These are phyloP conservation scores for Eimeria zaria DNA, from an alignment of 169 alveolate genomes.

Conservation along the genomic window DNA sequence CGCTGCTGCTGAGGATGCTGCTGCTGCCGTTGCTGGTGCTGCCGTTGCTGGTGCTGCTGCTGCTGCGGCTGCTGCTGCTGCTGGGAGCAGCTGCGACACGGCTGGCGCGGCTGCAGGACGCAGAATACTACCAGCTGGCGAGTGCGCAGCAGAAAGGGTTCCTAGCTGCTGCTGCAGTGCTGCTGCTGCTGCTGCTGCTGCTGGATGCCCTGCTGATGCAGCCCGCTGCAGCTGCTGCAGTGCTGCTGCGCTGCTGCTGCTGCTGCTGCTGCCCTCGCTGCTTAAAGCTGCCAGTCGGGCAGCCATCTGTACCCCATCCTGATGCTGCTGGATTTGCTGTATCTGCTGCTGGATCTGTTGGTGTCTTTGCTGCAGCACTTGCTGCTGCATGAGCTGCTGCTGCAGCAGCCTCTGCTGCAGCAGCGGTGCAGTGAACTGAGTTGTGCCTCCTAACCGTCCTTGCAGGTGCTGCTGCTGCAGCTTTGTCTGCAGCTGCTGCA, in stretches of 20 bases:
- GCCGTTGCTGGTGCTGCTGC: neutral
- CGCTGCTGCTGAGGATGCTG: too few relatives aligned
- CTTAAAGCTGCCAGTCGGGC: conserved; percentile 38
- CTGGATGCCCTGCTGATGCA: conserved; percentile 47
- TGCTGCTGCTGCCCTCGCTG: conserved; percentile 49
- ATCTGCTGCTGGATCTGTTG: conserved; percentile 52
- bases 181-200: conserved; percentile 66
- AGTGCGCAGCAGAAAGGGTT: conserved; percentile 42
- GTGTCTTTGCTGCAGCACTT: conserved; percentile 55
- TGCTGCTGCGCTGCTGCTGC: conserved; percentile 46
- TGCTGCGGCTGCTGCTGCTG: conserved; percentile 52
- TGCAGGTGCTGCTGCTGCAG: conserved; percentile 74
- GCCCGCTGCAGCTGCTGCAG: conserved; percentile 79
- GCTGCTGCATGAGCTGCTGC: conserved; percentile 71
- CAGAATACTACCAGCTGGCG: conserved; percentile 19
- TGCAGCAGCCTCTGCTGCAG: conserved; percentile 76
- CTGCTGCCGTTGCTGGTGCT: conserved; percentile 40
- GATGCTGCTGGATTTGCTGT: conserved; percentile 51
- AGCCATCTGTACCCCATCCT: conserved; percentile 53
- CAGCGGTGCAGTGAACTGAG: conserved; percentile 61
- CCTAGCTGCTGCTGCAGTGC: conserved; percentile 76
- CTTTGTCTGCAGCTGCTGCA: conserved; percentile 31
- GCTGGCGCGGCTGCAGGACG: conserved; percentile 71
- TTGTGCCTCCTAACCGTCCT: conserved; percentile 37
- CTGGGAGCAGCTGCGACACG: conserved; percentile 49